Base-by-base conservation (phyloP, 345 rosid species). In the Mangifera indica region DNA sequence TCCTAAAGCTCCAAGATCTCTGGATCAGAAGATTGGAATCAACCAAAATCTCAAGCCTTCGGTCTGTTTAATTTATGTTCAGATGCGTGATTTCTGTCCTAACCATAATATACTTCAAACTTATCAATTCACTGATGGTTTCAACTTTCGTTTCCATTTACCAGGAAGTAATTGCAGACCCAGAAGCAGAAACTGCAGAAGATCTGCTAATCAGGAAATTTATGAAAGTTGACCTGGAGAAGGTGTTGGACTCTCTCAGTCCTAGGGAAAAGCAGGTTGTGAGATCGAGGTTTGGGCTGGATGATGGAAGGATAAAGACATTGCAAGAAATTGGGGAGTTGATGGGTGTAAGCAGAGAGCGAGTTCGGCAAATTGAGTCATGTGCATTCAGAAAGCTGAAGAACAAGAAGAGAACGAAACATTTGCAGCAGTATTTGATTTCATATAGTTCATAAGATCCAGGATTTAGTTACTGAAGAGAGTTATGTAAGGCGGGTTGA, bases 301-400 rank as follows among this genome's bases (percentile, higher is more conserved):
- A 86, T 0, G 96, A 91, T 62, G 99, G 98, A 34, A 86, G 98
- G 79, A 87, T 83, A 88, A 95, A 89, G 78, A 92, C 98, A 0
- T 75, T 95, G 79, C 99, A 95, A 69, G 99, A 95, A 83, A 95
- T 95, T 0, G 99, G 99, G 12, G 99, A 95, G 65, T 51, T 77
- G 37, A 87, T 95, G 86, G 86, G 91, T 0, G 86, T 95, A 0
- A 91, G 98, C 84, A 81, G 99, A n/a, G 99, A 95, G 81, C 84
- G 99, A 81, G 72, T 95, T 68, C 82, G 98, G 49, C 99, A 95
- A 59, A 92, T 95, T 2, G 99, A 95, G 74, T 87, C 87, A 0
- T 83, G 85, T 12, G 98, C 93, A 10, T 91, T 91, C 66, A 84
- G 91, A 46, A 95, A 91, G 85, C 86, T 95, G 49, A 90, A 89